A percentile compares a stretch with the other conserved stretches of the same genome.
phyloP scores from a whole-genome alignment of 2,329 filamentous ascomycete genomes.

The Tolypocladium ophioglossoides region DNA sequence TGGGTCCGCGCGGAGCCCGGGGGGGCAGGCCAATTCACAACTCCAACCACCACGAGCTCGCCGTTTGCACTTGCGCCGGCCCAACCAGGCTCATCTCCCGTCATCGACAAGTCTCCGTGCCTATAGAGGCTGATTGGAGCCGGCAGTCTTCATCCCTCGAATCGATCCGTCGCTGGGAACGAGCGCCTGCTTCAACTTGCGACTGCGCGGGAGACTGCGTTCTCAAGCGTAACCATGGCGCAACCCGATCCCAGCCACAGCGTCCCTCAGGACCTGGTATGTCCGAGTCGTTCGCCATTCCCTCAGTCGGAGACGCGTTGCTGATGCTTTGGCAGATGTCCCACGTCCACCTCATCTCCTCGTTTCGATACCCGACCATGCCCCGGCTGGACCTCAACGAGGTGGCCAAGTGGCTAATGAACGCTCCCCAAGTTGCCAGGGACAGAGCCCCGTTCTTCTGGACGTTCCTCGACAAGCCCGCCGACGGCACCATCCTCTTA shows the following conservation, averaged over 20 bases:
- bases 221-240: slow-evolving; percentile 20
- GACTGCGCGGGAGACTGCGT: background rate
- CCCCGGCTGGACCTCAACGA: slow-evolving; percentile 62
- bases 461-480: slow-evolving; percentile 78
- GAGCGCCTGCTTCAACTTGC: background rate
- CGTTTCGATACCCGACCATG: slow-evolving; percentile 66
- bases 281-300: slow-evolving; percentile 7
- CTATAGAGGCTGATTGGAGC: background rate
- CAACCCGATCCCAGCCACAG: slow-evolving; percentile 30
- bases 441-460: slow-evolving; percentile 82
- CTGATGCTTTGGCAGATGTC: slow-evolving; percentile 48
- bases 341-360: slow-evolving; percentile 84
- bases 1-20: slow-evolving; percentile 16
- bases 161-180: background rate
- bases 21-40: background rate
- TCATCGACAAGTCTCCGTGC: background rate
- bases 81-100: background rate
- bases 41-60: background rate
- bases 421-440: slow-evolving; percentile 75
- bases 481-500: slow-evolving; percentile 72
- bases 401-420: slow-evolving; percentile 73
- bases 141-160: background rate
- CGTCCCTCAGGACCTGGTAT: slow-evolving; percentile 31
- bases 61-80: slow-evolving; percentile 4
- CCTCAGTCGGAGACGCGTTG: background rate